Evolutionary conservation across 1,139 yeast species (phyloP).

Genomic region (Sporopachydermia cereana): DNA sequence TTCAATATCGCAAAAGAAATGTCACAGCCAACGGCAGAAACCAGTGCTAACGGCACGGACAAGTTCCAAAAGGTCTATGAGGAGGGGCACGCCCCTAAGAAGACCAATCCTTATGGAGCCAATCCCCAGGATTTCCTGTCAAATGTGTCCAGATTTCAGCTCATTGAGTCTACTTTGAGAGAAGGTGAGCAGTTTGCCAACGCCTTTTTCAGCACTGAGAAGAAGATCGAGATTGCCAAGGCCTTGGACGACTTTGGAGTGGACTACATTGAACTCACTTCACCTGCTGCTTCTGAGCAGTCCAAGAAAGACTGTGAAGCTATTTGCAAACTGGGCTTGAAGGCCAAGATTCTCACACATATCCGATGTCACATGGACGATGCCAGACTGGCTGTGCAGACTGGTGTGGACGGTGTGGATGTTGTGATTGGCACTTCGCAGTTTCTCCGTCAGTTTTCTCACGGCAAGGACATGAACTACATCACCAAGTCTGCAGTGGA

Average conservation of each 20-base stretch:
- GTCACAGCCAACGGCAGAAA: too few relatives aligned
- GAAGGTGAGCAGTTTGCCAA: conserved; percentile 55
- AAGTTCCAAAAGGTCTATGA: conserved; percentile 6
- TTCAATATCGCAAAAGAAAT: too few relatives aligned
- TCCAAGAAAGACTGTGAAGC: conserved; percentile 46
- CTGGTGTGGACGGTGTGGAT: conserved; percentile 52
- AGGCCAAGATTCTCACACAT: conserved; percentile 44
- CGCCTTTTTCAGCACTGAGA: conserved; percentile 43
- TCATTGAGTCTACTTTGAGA: conserved; percentile 45
- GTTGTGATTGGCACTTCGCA: conserved; percentile 49
- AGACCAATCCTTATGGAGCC: conserved; percentile 42
- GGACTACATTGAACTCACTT: conserved; percentile 46
- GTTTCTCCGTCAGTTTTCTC: conserved; percentile 39
- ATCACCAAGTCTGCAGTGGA: conserved; percentile 42
- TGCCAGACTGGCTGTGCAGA: conserved; percentile 45
- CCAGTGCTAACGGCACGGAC: too few relatives aligned
- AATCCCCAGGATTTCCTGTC: conserved; percentile 47
- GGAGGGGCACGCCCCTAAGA: neutral
- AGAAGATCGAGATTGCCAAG: conserved; percentile 43
- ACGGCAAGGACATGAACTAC: conserved; percentile 45
- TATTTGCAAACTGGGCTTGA: conserved; percentile 43
- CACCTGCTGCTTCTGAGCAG: conserved; percentile 49
- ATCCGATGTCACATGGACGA: conserved; percentile 52
- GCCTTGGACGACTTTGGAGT: conserved; percentile 51
- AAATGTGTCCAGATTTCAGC: conserved; percentile 39